Percentiles rank a stretch among this genome's conserved stretches.
Evolutionary conservation across 2,329 filamentous ascomycete genomes (phyloP).

Genomic region (Pseudogymnoascus sp.): DNA sequence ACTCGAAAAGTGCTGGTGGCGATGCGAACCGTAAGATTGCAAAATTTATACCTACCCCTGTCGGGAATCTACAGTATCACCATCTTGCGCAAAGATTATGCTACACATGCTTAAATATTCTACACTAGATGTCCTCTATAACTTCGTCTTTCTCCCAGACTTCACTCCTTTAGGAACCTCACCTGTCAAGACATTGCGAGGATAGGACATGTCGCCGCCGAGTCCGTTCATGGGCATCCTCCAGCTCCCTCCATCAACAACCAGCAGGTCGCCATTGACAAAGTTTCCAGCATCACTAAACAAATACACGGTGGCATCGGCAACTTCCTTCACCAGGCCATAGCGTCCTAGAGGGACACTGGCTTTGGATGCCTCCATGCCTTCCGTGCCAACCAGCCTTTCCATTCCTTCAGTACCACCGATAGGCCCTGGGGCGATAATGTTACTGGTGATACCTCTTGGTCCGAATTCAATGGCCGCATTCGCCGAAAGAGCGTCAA

Average conservation of each 20-base stretch:
- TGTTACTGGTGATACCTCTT: slow-evolving; percentile 75
- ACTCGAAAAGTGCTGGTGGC: not conserved
- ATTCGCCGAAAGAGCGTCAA: slow-evolving; percentile 74
- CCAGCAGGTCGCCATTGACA: slow-evolving; percentile 72
- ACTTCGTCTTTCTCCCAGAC: not conserved
- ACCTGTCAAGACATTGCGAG: slow-evolving; percentile 1
- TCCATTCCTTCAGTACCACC: slow-evolving; percentile 73
- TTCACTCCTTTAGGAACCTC: slow-evolving; percentile 4
- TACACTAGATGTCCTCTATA: not conserved
- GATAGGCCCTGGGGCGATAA: slow-evolving; percentile 83
- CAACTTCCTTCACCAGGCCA: slow-evolving; percentile 78
- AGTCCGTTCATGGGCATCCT: slow-evolving; percentile 1
- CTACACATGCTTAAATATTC: not conserved
- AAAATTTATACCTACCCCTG: not conserved
- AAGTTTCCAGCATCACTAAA: slow-evolving; percentile 81
- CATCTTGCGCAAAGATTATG: not conserved
- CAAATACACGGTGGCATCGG: slow-evolving; percentile 82
- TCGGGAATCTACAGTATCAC: not conserved
- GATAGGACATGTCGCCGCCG: not conserved
- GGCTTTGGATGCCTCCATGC: slow-evolving; percentile 23
- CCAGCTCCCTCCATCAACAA: slow-evolving; percentile 51
- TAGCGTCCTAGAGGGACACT: slow-evolving; percentile 64
- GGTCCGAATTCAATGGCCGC: slow-evolving; percentile 87
- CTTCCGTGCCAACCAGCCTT: slow-evolving; percentile 35
- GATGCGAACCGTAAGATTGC: not conserved